phyloP scores from a whole-genome alignment of 768 basidiomycete genomes.

The Agrocybe praecox region DNA sequence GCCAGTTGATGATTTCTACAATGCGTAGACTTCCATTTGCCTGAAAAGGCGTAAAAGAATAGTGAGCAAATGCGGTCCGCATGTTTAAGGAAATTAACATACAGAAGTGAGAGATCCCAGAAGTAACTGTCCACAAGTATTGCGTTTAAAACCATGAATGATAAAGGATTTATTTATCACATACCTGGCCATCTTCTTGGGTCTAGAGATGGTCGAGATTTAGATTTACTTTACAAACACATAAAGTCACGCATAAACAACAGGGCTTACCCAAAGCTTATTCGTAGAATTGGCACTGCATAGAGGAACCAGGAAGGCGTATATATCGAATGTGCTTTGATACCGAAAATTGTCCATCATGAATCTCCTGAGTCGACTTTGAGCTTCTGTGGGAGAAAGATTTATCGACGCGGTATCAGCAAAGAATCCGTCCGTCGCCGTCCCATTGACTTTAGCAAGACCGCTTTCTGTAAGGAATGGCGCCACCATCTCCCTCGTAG shows the following conservation, averaged over 20 bases:
- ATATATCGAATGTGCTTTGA: constrained; percentile 38
- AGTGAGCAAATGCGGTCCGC: constrained; percentile 3
- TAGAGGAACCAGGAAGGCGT: constrained; percentile 43
- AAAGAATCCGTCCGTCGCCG: constrained; percentile 46
- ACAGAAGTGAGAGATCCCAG: constrained; percentile 6
- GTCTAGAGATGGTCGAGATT: not conserved
- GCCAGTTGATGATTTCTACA: constrained; percentile 49
- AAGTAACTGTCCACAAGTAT: not conserved
- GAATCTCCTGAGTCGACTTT: constrained; percentile 45
- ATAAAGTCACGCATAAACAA: not conserved
- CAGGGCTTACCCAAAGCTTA: constrained; percentile 39
- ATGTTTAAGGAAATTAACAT: not conserved
- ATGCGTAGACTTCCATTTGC: constrained; percentile 54
- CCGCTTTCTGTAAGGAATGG: constrained; percentile 49
- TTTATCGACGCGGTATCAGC: constrained; percentile 24
- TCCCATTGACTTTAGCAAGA: constrained; percentile 43
- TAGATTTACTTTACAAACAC: too few species aligned
- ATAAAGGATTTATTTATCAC: not conserved
- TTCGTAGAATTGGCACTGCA: constrained; percentile 41
- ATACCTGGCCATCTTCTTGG: constrained; percentile 11
- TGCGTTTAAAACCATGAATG: too few species aligned
- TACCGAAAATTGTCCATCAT: constrained; percentile 48
- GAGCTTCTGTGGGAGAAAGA: constrained; percentile 48
- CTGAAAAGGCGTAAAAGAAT: constrained; percentile 31
- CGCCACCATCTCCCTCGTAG: constrained; percentile 25